Conservation (phyloP, 2,329 filamentous ascomycete species). For the Teratosphaeria destructans region DNA sequence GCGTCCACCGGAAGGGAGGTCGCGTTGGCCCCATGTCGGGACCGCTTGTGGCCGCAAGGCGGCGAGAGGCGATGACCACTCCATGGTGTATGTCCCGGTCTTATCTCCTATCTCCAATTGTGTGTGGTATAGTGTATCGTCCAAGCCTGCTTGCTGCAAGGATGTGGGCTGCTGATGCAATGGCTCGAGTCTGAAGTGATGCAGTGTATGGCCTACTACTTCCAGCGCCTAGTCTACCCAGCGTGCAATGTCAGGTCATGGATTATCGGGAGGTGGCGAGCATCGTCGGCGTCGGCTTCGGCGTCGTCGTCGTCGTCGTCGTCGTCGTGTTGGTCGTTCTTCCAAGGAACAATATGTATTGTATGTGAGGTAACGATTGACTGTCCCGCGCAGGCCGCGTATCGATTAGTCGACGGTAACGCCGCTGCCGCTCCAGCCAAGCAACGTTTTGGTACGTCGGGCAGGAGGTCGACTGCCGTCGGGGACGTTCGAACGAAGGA, state of each 20-base stretch:
- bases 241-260: neutral
- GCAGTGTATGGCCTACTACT: conserved; percentile 6
- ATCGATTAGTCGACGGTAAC: neutral
- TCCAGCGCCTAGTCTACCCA: conserved; percentile 1
- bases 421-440: conserved; percentile 3
- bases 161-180: conserved; percentile 4
- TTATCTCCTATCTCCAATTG: neutral
- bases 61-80: conserved; percentile 86
- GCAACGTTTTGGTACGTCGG: neutral
- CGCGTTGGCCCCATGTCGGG: conserved; percentile 52
- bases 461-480: conserved; percentile 9
- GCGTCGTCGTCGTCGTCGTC: neutral
- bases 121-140: neutral
- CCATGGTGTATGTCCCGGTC: conserved; percentile 48
- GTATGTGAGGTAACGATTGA: neutral
- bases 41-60: conserved; percentile 71
- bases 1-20: conserved; percentile 41
- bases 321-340: neutral
- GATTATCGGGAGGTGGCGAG: conserved; percentile 1
- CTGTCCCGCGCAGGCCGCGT: neutral
- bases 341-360: neutral
- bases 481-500: neutral
- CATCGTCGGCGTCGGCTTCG: neutral
- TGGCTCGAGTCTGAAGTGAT: conserved; percentile 4
- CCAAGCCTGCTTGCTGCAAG: neutral